phyloP scores from a whole-genome alignment of 108 stramenopile species.

The Nitzschia sp. region DNA sequence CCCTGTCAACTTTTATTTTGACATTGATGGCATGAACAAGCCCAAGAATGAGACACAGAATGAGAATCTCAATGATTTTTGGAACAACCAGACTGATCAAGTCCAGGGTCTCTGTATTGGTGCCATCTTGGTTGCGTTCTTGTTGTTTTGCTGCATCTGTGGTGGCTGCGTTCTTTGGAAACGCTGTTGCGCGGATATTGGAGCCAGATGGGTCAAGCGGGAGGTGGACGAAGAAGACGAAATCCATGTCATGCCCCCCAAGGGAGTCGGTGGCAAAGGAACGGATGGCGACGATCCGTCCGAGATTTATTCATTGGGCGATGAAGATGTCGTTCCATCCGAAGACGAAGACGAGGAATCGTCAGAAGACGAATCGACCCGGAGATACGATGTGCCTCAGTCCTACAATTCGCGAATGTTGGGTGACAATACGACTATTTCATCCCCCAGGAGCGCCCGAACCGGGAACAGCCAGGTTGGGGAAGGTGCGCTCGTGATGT shows the following conservation, averaged over 20 bases:
- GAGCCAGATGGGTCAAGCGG: not conserved
- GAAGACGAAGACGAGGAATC: not conserved
- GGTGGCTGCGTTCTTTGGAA: slow-evolving; percentile 6
- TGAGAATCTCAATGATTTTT: not conserved
- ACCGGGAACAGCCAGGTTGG: too few relatives aligned
- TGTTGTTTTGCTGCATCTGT: slow-evolving; percentile 17
- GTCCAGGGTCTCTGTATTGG: slow-evolving; percentile 8
- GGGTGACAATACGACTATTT: too few relatives aligned
- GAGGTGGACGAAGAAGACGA: not conserved
- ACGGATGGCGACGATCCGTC: slow-evolving; percentile 1
- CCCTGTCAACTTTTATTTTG: not conserved
- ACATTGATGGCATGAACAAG: not conserved
- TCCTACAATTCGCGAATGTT: too few relatives aligned
- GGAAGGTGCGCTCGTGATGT: too few relatives aligned
- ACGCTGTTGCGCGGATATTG: slow-evolving; percentile 15
- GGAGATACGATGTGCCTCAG: not conserved
- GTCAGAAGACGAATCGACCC: not conserved
- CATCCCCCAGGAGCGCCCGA: too few relatives aligned
- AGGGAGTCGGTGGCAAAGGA: not conserved
- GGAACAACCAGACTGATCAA: not conserved
- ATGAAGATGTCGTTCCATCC: not conserved
- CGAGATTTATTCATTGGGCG: slow-evolving; percentile 10
- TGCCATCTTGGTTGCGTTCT: slow-evolving; percentile 3
- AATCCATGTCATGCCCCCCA: slow-evolving; percentile 4
- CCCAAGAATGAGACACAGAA: not conserved